phyloP scores from a whole-genome alignment of 2,329 filamentous ascomycete genomes.

The Penicillium sp. region DNA sequence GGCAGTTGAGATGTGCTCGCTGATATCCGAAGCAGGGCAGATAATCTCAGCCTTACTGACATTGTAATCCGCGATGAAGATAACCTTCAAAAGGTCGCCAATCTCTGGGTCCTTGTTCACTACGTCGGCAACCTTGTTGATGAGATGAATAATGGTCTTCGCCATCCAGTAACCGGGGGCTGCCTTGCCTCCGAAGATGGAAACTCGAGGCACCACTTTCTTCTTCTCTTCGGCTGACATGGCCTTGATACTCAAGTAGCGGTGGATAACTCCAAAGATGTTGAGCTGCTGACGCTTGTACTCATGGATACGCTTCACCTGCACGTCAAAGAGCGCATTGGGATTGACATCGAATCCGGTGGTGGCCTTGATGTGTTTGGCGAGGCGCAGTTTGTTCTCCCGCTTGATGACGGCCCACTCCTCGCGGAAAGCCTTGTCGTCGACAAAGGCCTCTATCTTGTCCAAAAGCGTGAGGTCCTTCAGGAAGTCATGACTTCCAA shows the following conservation, averaged over 20 bases:
- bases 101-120: conserved; percentile 92
- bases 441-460: conserved; percentile 77
- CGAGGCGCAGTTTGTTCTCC: conserved; percentile 89
- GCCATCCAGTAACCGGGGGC: conserved; percentile 99
- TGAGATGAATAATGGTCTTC: conserved; percentile 95
- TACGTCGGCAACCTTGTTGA: conserved; percentile 86
- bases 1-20: conserved; percentile 97
- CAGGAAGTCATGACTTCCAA: conserved; percentile 78
- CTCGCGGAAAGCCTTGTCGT: conserved; percentile 87
- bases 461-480: conserved; percentile 86
- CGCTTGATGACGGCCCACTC: conserved; percentile 97
- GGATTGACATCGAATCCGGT: conserved; percentile 83
- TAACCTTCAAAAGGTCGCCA: conserved; percentile 91
- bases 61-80: conserved; percentile 98
- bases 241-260: conserved; percentile 84
- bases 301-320: conserved; percentile 98
- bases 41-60: conserved; percentile 99
- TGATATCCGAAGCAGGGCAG: conserved; percentile 88
- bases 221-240: conserved; percentile 81
- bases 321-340: conserved; percentile 85
- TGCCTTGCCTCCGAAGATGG: conserved; percentile 96
- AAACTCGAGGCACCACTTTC: conserved; percentile 83
- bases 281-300: conserved; percentile 99
- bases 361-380: conserved; percentile 83
- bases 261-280: conserved; percentile 95